Base-by-base conservation (phyloP, 495 filamentous ascomycete species). In the Penicillium cataractarum region DNA sequence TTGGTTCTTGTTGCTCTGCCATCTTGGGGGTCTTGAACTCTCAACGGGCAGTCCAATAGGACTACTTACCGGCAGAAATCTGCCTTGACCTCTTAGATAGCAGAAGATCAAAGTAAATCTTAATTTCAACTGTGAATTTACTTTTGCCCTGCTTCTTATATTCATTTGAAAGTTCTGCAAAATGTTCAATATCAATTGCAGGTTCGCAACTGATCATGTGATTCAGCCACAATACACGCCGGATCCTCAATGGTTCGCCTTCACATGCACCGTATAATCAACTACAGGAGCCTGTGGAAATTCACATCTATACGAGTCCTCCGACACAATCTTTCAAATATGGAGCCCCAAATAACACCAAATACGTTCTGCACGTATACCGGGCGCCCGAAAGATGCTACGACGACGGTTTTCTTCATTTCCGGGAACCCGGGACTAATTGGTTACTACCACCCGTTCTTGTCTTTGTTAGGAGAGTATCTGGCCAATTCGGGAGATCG, bases 361-460 rank as follows among this genome's bases (percentile, higher is more conserved):
- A 67, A 78, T 55, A 71, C 63, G 54, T 80, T 80, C 62, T 70
- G 72, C 62, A 71, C 65, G 9, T 64, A 67, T 40, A 62, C 68
- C 42, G 54, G 46, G 3, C 33, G 58, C 49, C 59, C 56, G 22
- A 55, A 35, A 10, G 44, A 63, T 4, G 19, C 59, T 0, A 64
- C 71, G 5, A 67, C 70, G 15, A 74, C 71, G 55, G 77, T 89
- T 40, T 88, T 83, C 78, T 91, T 96, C 73, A 86, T 97, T 42
- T 81, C 92, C 29, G 94, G 94, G 17, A 97, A 97, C 63, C 94
- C 94, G 10, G 94, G 94, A 0, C 77, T 97, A 35, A 87, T 97
- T 49, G 78, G 76, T 32, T 97, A 93, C 80, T 98, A 97, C 75
- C 72, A 81, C 37, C 79, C 83, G 1, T 97, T 96, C 74, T 80